These are phyloP conservation scores for Nemania sp. DNA, from an alignment of 2,329 filamentous ascomycete genomes.

Conservation along the genomic window DNA sequence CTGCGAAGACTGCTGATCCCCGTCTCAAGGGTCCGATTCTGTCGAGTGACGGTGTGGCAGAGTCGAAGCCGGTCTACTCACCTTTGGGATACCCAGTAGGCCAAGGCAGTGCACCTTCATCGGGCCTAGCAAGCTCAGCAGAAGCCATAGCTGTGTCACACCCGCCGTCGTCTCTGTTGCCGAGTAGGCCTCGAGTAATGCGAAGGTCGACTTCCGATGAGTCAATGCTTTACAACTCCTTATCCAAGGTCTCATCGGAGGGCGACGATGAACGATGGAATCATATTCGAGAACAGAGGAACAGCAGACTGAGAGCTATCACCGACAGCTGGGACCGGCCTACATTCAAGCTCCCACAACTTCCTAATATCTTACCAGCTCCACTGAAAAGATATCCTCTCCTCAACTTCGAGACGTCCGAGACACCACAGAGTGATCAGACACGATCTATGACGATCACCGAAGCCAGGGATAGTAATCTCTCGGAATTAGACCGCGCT, in stretches of 20 bases:
- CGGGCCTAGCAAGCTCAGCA: conserved; percentile 7
- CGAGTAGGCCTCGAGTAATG: conserved; percentile 46
- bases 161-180: conserved; percentile 30
- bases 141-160: conserved; percentile 25
- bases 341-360: conserved; percentile 71
- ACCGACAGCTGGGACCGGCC: conserved; percentile 83
- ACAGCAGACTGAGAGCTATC: conserved; percentile 87
- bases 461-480: conserved; percentile 36
- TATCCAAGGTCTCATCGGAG: conserved; percentile 80
- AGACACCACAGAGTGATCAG: conserved; percentile 25
- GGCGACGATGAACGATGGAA: conserved; percentile 83
- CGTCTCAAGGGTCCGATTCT: conserved; percentile 33
- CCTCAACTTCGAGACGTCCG: conserved; percentile 31
- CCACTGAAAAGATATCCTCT: conserved; percentile 38
- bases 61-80: conserved; percentile 27
- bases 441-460: conserved; percentile 26
- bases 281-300: conserved; percentile 81
- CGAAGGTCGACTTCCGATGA: conserved; percentile 74
- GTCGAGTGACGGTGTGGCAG: conserved; percentile 26
- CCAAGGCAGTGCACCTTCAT: conserved; percentile 19
- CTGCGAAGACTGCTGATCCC: conserved; percentile 32
- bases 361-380: conserved; percentile 57
- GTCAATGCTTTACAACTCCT: conserved; percentile 73
- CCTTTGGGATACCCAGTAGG: conserved; percentile 6
- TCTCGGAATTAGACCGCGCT: conserved; percentile 54